Base-by-base conservation (phyloP, 208 protist genomes). In the Trichomonas tenax region DNA sequence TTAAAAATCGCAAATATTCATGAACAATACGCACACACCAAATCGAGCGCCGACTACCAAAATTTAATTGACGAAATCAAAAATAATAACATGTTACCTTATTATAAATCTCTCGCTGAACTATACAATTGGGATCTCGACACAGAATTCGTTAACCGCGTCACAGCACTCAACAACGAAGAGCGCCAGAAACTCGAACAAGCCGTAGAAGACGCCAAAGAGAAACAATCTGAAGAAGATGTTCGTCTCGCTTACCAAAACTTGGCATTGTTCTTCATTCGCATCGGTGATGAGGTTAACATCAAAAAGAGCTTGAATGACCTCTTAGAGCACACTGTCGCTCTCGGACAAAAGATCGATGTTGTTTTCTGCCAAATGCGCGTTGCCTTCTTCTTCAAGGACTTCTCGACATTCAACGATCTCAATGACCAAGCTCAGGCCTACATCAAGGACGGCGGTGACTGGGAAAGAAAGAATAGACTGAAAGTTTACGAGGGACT, bases 311-410 rank as follows among this genome's bases (percentile, higher is more conserved):
- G 44, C 17, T 51, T 93, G 15, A 15, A 11, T 26, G 86, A 93
- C n/a, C 44, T 93, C 17, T 93, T 51, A 48, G 14, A 4, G 15
- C 86, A 93, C 46, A 93, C 86, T 8, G 44, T 93, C 38, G 86
- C 86, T 38, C 44, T 93, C 15, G 86, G 86, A 38, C 86, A 93
- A 93, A 93, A 93, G 44, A 48, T 93, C 38, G 86, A 93, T 51
- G 86, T 93, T 58, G 86, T 93, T 48, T 93, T 93, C 44, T 93
- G 86, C 36, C 86, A 93, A 51, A 93, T 93, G 86, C 40, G 86
- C 14, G 14, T 93, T 38, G 11, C 44, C 9, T 93, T 51, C 44
- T 93, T 93, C 86, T 44, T 48, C n/a, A 93, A 93, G 15, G 86
- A 93, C 9, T 38, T 48, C 36, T 23, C n/a, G 9, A 44, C 86